phyloP scores from a whole-genome alignment of 2,329 filamentous ascomycete genomes.

The Epicoccum sorghinum region DNA sequence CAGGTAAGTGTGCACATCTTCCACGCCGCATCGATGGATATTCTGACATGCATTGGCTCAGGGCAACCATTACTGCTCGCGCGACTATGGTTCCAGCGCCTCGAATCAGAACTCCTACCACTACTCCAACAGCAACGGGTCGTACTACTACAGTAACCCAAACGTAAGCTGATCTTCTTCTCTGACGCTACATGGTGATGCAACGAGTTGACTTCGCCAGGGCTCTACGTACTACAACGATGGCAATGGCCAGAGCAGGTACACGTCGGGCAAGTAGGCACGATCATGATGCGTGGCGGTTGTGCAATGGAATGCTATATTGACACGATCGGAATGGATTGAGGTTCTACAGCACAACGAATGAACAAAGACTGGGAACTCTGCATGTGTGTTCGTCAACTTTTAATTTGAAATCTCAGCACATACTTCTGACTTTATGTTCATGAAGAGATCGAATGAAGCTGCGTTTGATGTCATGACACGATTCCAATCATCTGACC shows the following conservation, averaged over 20 bases:
- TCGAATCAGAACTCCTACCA: conserved; percentile 49
- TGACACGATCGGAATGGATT: too few species aligned
- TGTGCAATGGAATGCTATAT: too few species aligned
- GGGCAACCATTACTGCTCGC: conserved; percentile 50
- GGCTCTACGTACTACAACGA: conserved; percentile 49
- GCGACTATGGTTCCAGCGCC: conserved; percentile 46
- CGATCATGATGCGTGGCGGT: too few species aligned
- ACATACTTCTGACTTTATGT: too few species aligned
- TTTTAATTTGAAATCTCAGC: too few species aligned
- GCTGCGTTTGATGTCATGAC: too few species aligned
- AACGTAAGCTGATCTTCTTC: conserved; percentile 26
- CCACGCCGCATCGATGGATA: background rate
- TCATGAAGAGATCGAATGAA: too few species aligned
- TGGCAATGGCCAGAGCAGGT: conserved; percentile 40
- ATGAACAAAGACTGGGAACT: too few species aligned
- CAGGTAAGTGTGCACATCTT: conserved; percentile 24
- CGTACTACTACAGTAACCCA: conserved; percentile 49
- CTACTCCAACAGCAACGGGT: conserved; percentile 47
- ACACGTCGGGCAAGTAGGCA: conserved; percentile 31
- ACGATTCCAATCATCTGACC: too few species aligned
- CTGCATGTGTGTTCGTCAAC: too few species aligned
- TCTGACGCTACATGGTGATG: background rate
- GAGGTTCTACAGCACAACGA: too few species aligned
- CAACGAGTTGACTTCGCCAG: conserved; percentile 3
- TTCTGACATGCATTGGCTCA: conserved; percentile 11